phyloP scores from a whole-genome alignment of 192 early-diverging fungal genomes.

The Coemansia reversa region DNA sequence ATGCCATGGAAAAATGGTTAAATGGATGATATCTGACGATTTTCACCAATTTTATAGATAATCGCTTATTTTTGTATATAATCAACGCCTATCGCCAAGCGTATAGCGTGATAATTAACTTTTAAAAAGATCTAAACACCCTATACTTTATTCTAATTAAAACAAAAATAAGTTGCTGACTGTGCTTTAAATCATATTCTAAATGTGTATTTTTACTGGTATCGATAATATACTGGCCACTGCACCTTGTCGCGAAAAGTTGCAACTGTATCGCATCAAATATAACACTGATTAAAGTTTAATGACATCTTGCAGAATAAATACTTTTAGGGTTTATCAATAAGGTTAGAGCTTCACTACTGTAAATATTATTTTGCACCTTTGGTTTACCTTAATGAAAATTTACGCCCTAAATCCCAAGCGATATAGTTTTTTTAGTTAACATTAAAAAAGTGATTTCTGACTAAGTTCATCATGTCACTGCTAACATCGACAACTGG shows the following conservation, averaged over 20 bases:
- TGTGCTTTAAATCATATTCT: neutral
- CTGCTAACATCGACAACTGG: neutral
- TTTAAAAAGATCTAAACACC: neutral
- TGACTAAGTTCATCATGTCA: neutral
- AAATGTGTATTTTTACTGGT: neutral
- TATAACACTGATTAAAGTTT: neutral
- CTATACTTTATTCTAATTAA: neutral
- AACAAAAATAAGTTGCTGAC: neutral
- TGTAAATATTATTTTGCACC: no score
- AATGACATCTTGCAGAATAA: neutral
- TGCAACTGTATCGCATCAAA: neutral
- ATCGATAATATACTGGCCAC: neutral
- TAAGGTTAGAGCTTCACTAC: neutral
- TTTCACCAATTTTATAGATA: neutral
- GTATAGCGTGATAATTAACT: neutral
- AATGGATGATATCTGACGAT: neutral
- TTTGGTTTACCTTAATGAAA: neutral
- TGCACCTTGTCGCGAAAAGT: neutral
- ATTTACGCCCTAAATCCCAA: neutral
- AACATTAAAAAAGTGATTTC: neutral
- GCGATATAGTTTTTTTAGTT: neutral
- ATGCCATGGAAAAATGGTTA: neutral
- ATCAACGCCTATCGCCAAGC: neutral
- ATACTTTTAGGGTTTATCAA: neutral
- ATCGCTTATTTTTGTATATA: no score